A percentile compares a stretch with the other conserved stretches of the same genome.
Evolutionary conservation across 2,329 filamentous ascomycete genomes (phyloP).

Genomic region (Penicillium sp.): DNA sequence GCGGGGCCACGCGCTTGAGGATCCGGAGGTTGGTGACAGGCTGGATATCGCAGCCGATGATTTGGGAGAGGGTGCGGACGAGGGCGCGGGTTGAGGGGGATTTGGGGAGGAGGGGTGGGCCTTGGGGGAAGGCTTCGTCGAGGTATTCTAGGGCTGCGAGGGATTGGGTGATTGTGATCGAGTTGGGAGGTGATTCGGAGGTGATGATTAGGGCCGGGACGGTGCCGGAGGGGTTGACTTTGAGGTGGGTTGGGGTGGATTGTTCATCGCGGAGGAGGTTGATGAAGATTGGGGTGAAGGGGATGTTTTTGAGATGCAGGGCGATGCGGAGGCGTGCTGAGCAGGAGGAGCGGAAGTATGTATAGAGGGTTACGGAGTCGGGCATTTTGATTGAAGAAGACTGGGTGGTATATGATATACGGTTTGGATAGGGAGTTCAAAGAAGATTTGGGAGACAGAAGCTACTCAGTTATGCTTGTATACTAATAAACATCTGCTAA

Average conservation of each 20-base stretch:
- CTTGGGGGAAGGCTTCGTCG: conserved; percentile 60
- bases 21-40: conserved; percentile 65
- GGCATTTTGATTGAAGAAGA: conserved; percentile 24
- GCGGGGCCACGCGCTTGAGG: conserved; percentile 55
- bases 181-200: conserved; percentile 13
- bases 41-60: conserved; percentile 65
- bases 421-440: background rate
- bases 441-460: background rate
- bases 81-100: conserved; percentile 54
- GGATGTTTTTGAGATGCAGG: conserved; percentile 61
- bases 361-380: conserved; percentile 55
- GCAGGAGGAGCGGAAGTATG: conserved; percentile 69
- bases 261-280: conserved; percentile 64
- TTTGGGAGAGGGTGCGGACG: conserved; percentile 60
- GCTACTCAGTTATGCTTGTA: background rate
- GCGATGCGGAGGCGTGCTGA: conserved; percentile 67
- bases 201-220: conserved; percentile 61
- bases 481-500: background rate
- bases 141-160: conserved; percentile 67
- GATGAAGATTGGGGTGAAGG: conserved; percentile 56
- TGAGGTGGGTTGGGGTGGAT: conserved; percentile 50
- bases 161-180: conserved; percentile 60
- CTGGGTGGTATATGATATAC: background rate
- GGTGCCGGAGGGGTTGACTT: conserved; percentile 60
- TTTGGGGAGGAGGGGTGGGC: conserved; percentile 55